Percentiles rank a stretch among this genome's conserved stretches.
Evolutionary conservation across 208 protist species (phyloP).

Genomic region (Angomonas deanei): DNA sequence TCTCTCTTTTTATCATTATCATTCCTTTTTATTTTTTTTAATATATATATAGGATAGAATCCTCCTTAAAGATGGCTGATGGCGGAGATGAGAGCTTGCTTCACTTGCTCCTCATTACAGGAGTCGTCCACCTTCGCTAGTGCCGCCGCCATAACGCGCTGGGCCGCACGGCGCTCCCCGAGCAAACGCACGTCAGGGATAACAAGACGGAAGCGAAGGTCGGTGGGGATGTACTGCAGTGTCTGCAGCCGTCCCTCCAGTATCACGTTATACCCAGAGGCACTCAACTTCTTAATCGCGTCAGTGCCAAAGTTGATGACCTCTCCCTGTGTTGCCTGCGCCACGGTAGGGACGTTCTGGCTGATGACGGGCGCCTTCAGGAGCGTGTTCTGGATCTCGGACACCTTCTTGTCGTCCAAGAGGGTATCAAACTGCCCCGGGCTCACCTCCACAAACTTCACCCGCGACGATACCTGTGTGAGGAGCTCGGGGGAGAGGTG

Average conservation of each 20-base stretch:
- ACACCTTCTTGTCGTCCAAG: slow-evolving; percentile 62
- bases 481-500: slow-evolving; percentile 61
- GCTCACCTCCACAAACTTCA: slow-evolving; percentile 52
- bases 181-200: slow-evolving; percentile 67
- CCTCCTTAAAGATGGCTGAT: neutral
- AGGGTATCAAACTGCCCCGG: slow-evolving; percentile 60
- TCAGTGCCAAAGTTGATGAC: slow-evolving; percentile 77
- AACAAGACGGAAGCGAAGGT: slow-evolving; percentile 84
- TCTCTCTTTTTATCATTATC: too few relatives aligned
- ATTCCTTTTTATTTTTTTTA: too few relatives aligned
- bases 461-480: slow-evolving; percentile 39
- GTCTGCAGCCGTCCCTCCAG: slow-evolving; percentile 88
- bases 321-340: slow-evolving; percentile 88
- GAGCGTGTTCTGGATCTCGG: slow-evolving; percentile 83
- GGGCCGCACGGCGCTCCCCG: slow-evolving; percentile 81
- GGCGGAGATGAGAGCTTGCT: neutral
- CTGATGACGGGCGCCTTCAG: slow-evolving; percentile 81
- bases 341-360: slow-evolving; percentile 77
- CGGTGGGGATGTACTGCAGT: slow-evolving; percentile 79
- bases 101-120: slow-evolving; percentile 20
- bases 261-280: slow-evolving; percentile 84
- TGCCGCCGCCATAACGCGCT: slow-evolving; percentile 83
- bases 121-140: slow-evolving; percentile 35
- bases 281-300: slow-evolving; percentile 64
- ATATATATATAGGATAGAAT: neutral